phyloP scores from a whole-genome alignment of 139 green algal species.

The Coelastrella sp. region DNA sequence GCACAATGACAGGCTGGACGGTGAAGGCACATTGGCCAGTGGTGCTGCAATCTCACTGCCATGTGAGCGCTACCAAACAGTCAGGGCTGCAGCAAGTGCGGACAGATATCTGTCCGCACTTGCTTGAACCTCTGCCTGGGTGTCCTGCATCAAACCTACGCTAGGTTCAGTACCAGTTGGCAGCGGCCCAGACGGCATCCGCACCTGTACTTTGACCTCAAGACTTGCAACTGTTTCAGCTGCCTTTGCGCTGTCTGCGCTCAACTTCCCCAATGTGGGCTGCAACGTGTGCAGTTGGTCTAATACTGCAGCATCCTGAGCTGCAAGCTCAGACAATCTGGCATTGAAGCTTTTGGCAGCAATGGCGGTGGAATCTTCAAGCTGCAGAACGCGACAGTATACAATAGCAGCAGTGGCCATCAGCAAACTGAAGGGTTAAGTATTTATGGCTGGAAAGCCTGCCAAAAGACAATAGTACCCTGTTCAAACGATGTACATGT shows the following conservation, averaged over 20 bases:
- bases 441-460: no score
- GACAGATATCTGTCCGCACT: background rate
- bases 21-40: background rate
- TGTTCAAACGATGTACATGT: no score
- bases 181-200: background rate
- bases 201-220: background rate
- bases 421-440: background rate
- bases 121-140: no score
- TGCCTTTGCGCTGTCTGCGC: background rate
- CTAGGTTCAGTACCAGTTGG: background rate
- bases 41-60: background rate
- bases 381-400: background rate
- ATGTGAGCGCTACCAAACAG: background rate
- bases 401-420: background rate
- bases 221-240: conserved; percentile 5
- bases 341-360: background rate
- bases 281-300: conserved; percentile 4
- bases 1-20: background rate
- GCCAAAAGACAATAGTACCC: no score
- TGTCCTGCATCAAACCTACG: no score
- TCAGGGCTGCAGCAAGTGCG: background rate
- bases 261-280: background rate
- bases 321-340: background rate
- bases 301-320: background rate
- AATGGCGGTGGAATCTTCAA: background rate